Base-by-base conservation (phyloP, 805 yeast species). In the Saturnispora mendoncae region DNA sequence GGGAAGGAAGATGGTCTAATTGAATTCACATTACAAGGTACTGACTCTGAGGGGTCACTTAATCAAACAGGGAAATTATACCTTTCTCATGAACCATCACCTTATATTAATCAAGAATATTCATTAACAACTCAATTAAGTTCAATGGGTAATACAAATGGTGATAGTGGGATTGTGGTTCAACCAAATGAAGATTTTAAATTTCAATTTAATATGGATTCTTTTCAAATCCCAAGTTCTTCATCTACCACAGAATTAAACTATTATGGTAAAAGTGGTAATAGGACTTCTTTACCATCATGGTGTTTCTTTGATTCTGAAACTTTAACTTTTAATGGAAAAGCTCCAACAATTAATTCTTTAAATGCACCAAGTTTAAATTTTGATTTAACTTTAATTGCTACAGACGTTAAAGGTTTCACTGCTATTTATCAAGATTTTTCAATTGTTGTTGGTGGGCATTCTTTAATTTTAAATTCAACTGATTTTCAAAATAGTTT, bases 241-340 rank as follows among this genome's bases (percentile, higher is more conserved):
- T 71, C 79, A 3, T 61, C 66, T 23, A 62, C 73, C 41, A 54
- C 66, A 2, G 74, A 82, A 25, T 67, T 72, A 14, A 78, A 80
- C 7, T 85, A 82, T 62, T 83, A 84, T 55, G 96, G 96, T 17
- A 72, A 82, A 48, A 76, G 88, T n/a, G 62, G 69, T 12, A 86
- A 84, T 58, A 75, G 88, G 56, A 74, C 95, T 1, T 90, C 98
- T 3, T 68, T 92, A 42, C 98, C 98, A 29, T 80, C 76, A 55
- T 92, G 98, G 97, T 66, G 86, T 39, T 61, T 64, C 41, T 92
- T 90, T 56, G 79, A 86, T 54, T 53, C 71, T 4, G 65, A 66
- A 41, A 66, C 68, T 29, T 64, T 85, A 48, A 72, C 83, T 17
- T 90, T 87, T 60, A 68, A 76, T 33, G 98, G 98, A 25, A 79